A percentile compares a stretch with the other conserved stretches of the same genome.
phyloP scores from a whole-genome alignment of 2,329 filamentous ascomycete genomes.

The Claviceps sp. region DNA sequence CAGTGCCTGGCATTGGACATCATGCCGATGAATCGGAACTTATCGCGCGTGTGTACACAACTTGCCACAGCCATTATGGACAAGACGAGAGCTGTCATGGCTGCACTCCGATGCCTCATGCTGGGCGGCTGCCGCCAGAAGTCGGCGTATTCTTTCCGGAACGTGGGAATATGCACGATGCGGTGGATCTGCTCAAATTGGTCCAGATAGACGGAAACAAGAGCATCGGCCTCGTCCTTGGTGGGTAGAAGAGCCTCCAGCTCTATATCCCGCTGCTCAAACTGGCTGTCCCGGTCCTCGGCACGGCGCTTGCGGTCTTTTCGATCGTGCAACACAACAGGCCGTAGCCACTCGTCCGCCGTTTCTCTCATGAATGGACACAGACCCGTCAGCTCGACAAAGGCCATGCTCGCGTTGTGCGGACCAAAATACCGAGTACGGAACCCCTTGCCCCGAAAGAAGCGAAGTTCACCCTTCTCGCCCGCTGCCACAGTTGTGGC shows the following conservation, averaged over 20 bases:
- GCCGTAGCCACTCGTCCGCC: conserved; percentile 46
- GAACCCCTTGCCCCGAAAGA: conserved; percentile 45
- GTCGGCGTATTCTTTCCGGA: conserved; percentile 39
- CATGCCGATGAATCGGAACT: conserved; percentile 42
- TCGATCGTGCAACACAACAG: conserved; percentile 39
- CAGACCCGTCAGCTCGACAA: conserved; percentile 43
- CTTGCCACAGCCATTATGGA: conserved; percentile 46
- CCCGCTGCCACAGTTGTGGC: conserved; percentile 24
- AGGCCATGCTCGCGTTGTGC: conserved; percentile 47
- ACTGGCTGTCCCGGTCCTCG: conserved; percentile 37
- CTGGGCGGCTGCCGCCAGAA: conserved; percentile 35
- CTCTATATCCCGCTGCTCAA: conserved; percentile 31
- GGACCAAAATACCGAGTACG: conserved; percentile 47
- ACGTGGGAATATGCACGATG: conserved; percentile 46
- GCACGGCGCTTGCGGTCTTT: conserved; percentile 43
- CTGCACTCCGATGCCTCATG: conserved; percentile 29
- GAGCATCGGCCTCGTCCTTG: conserved; percentile 33
- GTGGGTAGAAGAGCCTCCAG: conserved; percentile 36
- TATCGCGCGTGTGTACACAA: conserved; percentile 37
- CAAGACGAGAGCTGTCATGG: conserved; percentile 45
- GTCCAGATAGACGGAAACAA: conserved; percentile 37
- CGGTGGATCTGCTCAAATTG: conserved; percentile 43
- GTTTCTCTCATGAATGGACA: conserved; percentile 50
- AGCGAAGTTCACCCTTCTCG: conserved; percentile 40
- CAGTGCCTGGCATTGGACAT: conserved; percentile 41